phyloP scores from a whole-genome alignment of 2,329 filamentous ascomycete genomes.

The Ophiocordyceps camponoti-saundersi region DNA sequence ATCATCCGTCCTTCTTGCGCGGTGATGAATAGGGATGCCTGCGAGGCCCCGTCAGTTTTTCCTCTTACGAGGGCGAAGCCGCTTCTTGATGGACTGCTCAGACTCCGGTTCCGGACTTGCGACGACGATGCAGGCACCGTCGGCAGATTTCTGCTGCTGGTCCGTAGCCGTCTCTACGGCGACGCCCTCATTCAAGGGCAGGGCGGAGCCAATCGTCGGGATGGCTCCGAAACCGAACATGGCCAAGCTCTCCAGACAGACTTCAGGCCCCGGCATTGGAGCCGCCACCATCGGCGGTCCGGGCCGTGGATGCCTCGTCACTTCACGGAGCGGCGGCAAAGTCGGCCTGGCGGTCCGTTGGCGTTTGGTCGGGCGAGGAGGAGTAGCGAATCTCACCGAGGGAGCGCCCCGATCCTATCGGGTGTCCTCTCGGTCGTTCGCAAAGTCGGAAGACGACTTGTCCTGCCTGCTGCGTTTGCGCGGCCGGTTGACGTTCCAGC shows the following conservation, averaged over 20 bases:
- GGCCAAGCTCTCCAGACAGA: slow-evolving; percentile 1
- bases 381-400: slow-evolving; percentile 5
- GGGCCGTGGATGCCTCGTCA: slow-evolving; percentile 1
- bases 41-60: background rate
- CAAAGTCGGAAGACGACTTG: slow-evolving; percentile 11
- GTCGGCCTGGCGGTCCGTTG: background rate
- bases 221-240: slow-evolving; percentile 7
- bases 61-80: slow-evolving; percentile 2
- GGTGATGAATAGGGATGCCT: too few species aligned
- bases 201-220: slow-evolving; percentile 3
- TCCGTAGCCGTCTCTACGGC: background rate
- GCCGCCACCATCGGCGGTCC: slow-evolving; percentile 5
- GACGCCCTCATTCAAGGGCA: background rate
- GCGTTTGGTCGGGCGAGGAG: background rate
- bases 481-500: slow-evolving; percentile 33
- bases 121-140: background rate
- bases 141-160: background rate
- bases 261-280: slow-evolving; percentile 1
- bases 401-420: slow-evolving; percentile 16
- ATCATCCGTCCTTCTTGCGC: background rate
- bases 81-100: slow-evolving; percentile 1
- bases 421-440: slow-evolving; percentile 19
- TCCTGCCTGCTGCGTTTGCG: slow-evolving; percentile 19
- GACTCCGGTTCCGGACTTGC: background rate
- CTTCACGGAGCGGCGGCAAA: slow-evolving; percentile 2